Evolutionary conservation across 495 filamentous ascomycete genomes (phyloP), one percentile per base, ranked within the genome.

Genomic region (Annulohypoxylon stygium): DNA sequence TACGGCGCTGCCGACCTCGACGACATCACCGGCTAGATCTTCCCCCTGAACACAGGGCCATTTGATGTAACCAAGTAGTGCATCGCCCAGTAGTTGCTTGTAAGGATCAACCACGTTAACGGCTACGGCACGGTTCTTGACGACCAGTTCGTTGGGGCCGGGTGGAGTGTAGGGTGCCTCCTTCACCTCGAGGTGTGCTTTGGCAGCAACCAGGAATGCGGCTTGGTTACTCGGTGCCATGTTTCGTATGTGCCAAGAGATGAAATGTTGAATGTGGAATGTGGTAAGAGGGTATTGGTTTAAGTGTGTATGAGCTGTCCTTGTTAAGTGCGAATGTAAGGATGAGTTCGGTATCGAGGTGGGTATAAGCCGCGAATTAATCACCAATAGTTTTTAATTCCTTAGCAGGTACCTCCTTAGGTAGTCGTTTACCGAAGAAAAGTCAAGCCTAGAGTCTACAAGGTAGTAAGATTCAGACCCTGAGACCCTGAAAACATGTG

Each of bases 1-100:
- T 9, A 85, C 83, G 3, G 45, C 76, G 5, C 54, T 62, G 33
- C 87, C 86, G 34, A 86, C 77, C 23, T 76, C 78, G n/a, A 78
- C 76, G 12, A 89, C 79, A 11, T 79, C 78, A 7, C 88, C 88
- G 1, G 84, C 82, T 25, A 85, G 71, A 57, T 89, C 88, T 61
- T 65, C 67, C 36, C 87, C 87, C 0, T 86, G 71, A 33, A 86
- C 76, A 14, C 39, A 66, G 30, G 61, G 69, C 51, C 45, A 71
- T n/a, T 74, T 69, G 5, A 86, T 86, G 50, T 84, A 86, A 2
- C 58, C 14, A n/a, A 79, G 76, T 0, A 76, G 39, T 5, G 72
- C 30, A 12, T 70, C 55, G 23, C 75, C 76, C 6, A 55, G 58
- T 11, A 43, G 30, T 69, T 87, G 84, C 36, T 81, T 76, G n/a